These are phyloP conservation scores for Aspergillaceae sp. DNA, from an alignment of 2,329 filamentous ascomycete species.

Conservation along the genomic window DNA sequence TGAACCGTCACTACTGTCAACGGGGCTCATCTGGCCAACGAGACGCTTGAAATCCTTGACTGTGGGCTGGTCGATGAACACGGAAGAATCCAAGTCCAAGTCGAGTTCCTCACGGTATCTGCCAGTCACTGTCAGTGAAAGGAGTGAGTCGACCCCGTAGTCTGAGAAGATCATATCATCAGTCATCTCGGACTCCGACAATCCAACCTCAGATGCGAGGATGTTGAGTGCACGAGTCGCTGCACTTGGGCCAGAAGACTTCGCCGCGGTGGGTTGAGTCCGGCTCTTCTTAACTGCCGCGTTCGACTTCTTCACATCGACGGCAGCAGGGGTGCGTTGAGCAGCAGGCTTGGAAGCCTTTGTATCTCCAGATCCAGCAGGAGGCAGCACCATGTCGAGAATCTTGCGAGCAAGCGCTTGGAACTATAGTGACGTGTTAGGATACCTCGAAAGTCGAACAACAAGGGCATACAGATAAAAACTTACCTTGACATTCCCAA, in stretches of 20 bases:
- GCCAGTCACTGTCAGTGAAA: constrained; percentile 53
- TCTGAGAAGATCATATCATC: constrained; percentile 55
- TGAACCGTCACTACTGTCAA: constrained; percentile 21
- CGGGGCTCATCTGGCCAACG: constrained; percentile 32
- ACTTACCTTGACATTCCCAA: constrained; percentile 37
- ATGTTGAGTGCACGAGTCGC: constrained; percentile 30
- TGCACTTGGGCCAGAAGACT: constrained; percentile 24
- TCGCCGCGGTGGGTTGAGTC: constrained; percentile 17
- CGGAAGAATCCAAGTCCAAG: constrained; percentile 49
- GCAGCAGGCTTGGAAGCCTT: constrained; percentile 12
- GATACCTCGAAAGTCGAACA: not conserved
- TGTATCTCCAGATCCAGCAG: constrained; percentile 15
- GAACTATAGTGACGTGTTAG: constrained; percentile 24
- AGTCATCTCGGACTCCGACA: constrained; percentile 50
- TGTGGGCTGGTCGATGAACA: constrained; percentile 53
- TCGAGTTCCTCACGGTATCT: constrained; percentile 55
- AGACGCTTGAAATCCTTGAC: constrained; percentile 54
- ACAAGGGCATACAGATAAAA: not conserved
- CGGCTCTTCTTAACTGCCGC: constrained; percentile 14
- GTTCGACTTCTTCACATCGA: constrained; percentile 23
- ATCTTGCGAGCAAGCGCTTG: constrained; percentile 34
- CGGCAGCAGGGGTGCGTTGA: constrained; percentile 14
- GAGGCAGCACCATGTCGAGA: constrained; percentile 35
- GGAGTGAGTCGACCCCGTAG: constrained; percentile 53
- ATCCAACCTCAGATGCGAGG: constrained; percentile 43